phyloP scores from a whole-genome alignment of 2,329 filamentous ascomycete species.

The Fusarium dlaminii region DNA sequence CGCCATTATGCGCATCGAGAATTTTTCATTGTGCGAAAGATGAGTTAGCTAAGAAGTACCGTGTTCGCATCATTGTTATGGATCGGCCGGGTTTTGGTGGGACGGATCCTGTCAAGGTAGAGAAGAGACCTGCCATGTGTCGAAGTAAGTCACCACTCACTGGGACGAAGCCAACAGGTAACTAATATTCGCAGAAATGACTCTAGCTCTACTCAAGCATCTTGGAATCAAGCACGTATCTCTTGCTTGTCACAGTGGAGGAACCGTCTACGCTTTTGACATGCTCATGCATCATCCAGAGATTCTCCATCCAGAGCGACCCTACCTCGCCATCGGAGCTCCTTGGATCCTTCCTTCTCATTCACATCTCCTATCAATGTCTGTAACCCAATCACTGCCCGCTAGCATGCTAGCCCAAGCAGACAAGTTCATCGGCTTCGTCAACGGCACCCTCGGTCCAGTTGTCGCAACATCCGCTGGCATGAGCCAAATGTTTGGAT shows the following conservation, averaged over 20 bases:
- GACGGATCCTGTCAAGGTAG: constrained; percentile 1
- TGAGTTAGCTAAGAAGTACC: constrained; percentile 7
- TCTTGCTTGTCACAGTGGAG: constrained; percentile 18
- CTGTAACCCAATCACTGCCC: neutral
- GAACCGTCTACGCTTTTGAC: constrained; percentile 22
- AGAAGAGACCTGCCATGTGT: neutral
- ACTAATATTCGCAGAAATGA: neutral
- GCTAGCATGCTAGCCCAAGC: neutral
- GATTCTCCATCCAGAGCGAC: constrained; percentile 9
- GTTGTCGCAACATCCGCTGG: constrained; percentile 8
- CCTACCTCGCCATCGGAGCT: constrained; percentile 13
- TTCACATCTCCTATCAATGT: neutral
- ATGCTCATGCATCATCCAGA: constrained; percentile 25
- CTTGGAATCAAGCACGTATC: constrained; percentile 12
- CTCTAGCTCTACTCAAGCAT: neutral
- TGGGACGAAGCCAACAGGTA: rapidly evolving
- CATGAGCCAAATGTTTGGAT: constrained; percentile 7
- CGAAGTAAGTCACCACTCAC: neutral
- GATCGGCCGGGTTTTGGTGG: constrained; percentile 23
- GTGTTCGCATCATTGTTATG: constrained; percentile 4
- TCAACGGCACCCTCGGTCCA: constrained; percentile 6
- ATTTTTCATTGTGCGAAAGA: constrained; percentile 24
- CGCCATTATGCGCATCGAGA: constrained; percentile 3
- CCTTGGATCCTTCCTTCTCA: constrained; percentile 17
- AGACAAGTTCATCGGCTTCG: constrained; percentile 17